A percentile compares a stretch with the other conserved stretches of the same genome.
These are phyloP conservation scores for Pseudocercospora eumusae DNA, from an alignment of 2,329 filamentous ascomycete genomes.

Conservation along the genomic window DNA sequence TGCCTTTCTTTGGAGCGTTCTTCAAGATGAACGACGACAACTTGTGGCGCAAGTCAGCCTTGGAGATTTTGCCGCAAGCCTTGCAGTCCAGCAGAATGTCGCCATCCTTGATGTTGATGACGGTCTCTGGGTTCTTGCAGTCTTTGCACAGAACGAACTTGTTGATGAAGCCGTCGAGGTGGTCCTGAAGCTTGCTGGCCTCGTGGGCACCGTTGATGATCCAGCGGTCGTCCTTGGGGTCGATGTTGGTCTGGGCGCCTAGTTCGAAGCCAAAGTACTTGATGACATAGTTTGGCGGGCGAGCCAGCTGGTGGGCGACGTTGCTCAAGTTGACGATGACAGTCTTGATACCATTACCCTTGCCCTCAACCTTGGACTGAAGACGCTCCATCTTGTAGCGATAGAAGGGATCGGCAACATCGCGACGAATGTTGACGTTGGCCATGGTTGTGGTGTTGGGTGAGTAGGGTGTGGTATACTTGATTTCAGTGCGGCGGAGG, in stretches of 20 bases:
- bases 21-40: conserved; percentile 97
- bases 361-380: conserved; percentile 99
- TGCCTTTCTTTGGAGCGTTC: conserved; percentile 87
- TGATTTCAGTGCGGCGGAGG: conserved; percentile 9
- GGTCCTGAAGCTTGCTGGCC: conserved; percentile 91
- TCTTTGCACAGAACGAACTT: conserved; percentile 99
- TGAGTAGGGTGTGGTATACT: conserved; percentile 20
- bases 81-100: conserved; percentile 96
- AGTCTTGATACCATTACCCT: conserved; percentile 99
- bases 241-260: conserved; percentile 96
- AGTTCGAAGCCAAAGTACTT: conserved; percentile 99
- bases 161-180: conserved; percentile 96
- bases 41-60: conserved; percentile 91
- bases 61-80: conserved; percentile 89
- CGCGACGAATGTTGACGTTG: conserved; percentile 96
- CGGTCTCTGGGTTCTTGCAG: conserved; percentile 99
- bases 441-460: conserved; percentile 72
- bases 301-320: conserved; percentile 86
- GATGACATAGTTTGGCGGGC: conserved; percentile 92
- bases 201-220: conserved; percentile 99
- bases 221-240: conserved; percentile 97
- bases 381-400: conserved; percentile 99
- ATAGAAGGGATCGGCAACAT: conserved; percentile 98
- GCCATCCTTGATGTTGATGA: conserved; percentile 90
- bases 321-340: conserved; percentile 96